phyloP scores from a whole-genome alignment of 331 rosid genomes.

The Telfairia occidentalis region DNA sequence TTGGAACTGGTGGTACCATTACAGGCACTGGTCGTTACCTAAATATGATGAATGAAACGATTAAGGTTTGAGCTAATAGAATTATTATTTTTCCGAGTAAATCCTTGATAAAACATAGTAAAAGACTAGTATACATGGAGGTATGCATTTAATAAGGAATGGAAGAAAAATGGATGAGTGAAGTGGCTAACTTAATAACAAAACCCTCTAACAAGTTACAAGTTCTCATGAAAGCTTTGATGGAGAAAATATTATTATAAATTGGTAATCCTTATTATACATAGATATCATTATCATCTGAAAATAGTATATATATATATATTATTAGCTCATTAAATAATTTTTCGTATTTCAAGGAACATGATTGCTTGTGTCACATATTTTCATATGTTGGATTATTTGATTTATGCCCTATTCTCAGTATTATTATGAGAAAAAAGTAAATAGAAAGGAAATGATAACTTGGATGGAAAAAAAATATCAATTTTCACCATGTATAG shows the following conservation, averaged over 20 bases:
- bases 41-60: conserved; percentile 50
- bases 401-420: background rate
- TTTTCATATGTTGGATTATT: background rate
- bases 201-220: background rate
- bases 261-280: background rate
- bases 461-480: background rate
- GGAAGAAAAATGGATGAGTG: background rate
- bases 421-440: background rate
- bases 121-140: background rate
- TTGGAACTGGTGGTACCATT: conserved; percentile 95
- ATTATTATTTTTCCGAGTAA: background rate
- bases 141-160: background rate
- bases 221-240: background rate
- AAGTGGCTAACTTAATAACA: background rate
- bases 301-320: background rate
- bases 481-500: background rate
- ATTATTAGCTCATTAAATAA: background rate
- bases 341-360: background rate
- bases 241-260: background rate
- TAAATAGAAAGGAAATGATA: background rate
- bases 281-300: background rate
- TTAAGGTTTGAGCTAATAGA: conserved; percentile 40
- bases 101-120: background rate
- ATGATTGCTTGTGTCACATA: background rate
- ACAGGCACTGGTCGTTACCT: conserved; percentile 87